Conservation (phyloP, 371 early-diverging fungal species). For the Syncephalastrum racemosum region DNA sequence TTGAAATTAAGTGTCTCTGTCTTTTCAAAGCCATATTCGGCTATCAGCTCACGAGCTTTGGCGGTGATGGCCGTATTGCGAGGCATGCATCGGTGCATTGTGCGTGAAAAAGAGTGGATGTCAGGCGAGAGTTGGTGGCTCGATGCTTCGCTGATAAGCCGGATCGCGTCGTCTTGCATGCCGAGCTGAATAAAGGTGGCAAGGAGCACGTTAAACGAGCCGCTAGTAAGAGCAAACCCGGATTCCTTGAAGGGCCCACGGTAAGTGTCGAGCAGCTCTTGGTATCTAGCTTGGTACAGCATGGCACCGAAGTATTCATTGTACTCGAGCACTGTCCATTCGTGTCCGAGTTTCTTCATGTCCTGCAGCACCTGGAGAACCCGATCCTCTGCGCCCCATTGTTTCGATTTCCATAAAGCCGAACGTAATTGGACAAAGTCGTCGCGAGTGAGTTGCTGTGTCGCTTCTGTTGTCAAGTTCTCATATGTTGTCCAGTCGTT, state of each 20-base stretch:
- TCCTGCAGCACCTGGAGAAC: conserved; percentile 35
- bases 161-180: conserved; percentile 27
- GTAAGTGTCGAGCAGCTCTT: conserved; percentile 34
- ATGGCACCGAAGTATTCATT: conserved; percentile 46
- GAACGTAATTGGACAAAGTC: conserved; percentile 35
- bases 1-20: conserved; percentile 30
- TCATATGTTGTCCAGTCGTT: no score
- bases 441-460: conserved; percentile 17
- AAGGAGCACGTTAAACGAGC: conserved; percentile 41
- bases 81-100: conserved; percentile 41
- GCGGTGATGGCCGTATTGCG: conserved; percentile 22
- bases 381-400: conserved; percentile 40
- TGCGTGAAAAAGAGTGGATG: conserved; percentile 37
- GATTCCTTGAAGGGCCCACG: conserved; percentile 8
- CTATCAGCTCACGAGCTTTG: conserved; percentile 25
- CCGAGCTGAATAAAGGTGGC: conserved; percentile 39
- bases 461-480: no score
- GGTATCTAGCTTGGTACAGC: conserved; percentile 33
- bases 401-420: conserved; percentile 25
- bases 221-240: conserved; percentile 20
- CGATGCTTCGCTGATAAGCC: conserved; percentile 27
- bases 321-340: conserved; percentile 38
- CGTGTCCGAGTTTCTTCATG: conserved; percentile 31
- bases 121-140: conserved; percentile 21
- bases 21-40: conserved; percentile 21